Base-by-base conservation (phyloP, 2,329 filamentous ascomycete genomes). In the Colletotrichum costaricense region DNA sequence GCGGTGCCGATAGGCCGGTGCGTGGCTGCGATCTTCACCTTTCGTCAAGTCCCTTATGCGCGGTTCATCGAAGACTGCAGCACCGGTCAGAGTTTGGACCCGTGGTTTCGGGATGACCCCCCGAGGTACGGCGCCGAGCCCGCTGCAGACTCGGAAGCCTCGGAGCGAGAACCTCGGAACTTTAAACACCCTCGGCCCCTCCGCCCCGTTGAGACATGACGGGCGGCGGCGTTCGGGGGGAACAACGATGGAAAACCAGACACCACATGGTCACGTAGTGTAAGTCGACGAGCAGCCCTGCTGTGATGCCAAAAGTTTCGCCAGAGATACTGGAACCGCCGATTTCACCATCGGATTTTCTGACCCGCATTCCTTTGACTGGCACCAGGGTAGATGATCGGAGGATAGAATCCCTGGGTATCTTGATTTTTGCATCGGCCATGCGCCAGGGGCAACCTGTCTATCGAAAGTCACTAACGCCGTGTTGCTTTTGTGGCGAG, bases 81-180 rank as follows among this genome's bases (percentile, higher is more conserved):
- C 5, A 35, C 30, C 3, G 46, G 30, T 38, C 70, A 64, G 42
- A 59, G 9, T 56, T 56, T 57, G 46, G 55, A 52, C 46, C 55
- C 55, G 33, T 30, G 22, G 58, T 64, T 69, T 69, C 70, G 60
- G 70, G 33, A 1, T 42, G 38, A 14, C 2, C 38, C 46, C 4
- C 42, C 46, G n/a, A 28, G 19, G 26, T n/a, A 46, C 49, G 52
- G 49, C 28, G 35, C 8, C 52, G 35, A n/a, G 38, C 22, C 14
- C 19, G 28, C 52, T 19, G 62, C 28, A 42, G 57, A 72, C 58
- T 58, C 66, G 70, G 59, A 59, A 56, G 24, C 26, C 35, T 59
- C 66, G 66, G 46, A 24, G 66, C 42, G 66, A 24, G 26, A 52
- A 33, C 12, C 16, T 64, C 65, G 59, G 38, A 19, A 24, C 26